phyloP scores from a whole-genome alignment of 1,284 basidiomycete species.

The Phlebopus sp. region DNA sequence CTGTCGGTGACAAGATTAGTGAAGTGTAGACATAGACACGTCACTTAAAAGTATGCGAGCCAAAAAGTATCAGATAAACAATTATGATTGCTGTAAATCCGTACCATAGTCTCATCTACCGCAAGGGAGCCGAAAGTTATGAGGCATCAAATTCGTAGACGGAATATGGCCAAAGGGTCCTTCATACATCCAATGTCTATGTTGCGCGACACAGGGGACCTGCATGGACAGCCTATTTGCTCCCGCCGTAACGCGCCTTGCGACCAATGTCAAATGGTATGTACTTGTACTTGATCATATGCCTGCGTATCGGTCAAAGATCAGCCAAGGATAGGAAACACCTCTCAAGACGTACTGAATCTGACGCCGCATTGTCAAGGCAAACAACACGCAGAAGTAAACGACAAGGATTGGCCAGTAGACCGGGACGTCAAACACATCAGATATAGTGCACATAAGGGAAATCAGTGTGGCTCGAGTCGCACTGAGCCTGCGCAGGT shows the following conservation, averaged over 20 bases:
- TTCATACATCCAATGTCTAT: constrained; percentile 7
- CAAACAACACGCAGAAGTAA: constrained; percentile 88
- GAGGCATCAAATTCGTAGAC: constrained; percentile 9
- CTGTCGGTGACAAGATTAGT: too few species aligned
- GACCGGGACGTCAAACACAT: constrained; percentile 90
- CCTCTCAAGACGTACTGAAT: constrained; percentile 68
- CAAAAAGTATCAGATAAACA: constrained; percentile 2
- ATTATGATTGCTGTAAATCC: constrained; percentile 31
- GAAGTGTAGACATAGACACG: neutral
- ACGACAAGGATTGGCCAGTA: constrained; percentile 98
- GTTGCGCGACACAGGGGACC: neutral
- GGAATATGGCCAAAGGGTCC: constrained; percentile 4
- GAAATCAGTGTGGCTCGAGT: constrained; percentile 88
- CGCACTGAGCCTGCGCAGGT: constrained; percentile 74
- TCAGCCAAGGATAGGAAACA: neutral
- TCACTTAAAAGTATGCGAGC: neutral
- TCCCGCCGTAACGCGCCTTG: constrained; percentile 71
- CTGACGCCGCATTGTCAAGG: constrained; percentile 89
- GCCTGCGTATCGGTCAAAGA: constrained; percentile 46
- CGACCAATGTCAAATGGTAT: constrained; percentile 90
- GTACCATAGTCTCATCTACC: constrained; percentile 23
- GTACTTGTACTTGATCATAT: constrained; percentile 99
- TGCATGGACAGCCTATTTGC: constrained; percentile 21
- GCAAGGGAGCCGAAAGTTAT: constrained; percentile 9
- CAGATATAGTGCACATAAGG: constrained; percentile 75